Base-by-base conservation (phyloP, 108 stramenopile species). In the Parietichytrium sp. region DNA sequence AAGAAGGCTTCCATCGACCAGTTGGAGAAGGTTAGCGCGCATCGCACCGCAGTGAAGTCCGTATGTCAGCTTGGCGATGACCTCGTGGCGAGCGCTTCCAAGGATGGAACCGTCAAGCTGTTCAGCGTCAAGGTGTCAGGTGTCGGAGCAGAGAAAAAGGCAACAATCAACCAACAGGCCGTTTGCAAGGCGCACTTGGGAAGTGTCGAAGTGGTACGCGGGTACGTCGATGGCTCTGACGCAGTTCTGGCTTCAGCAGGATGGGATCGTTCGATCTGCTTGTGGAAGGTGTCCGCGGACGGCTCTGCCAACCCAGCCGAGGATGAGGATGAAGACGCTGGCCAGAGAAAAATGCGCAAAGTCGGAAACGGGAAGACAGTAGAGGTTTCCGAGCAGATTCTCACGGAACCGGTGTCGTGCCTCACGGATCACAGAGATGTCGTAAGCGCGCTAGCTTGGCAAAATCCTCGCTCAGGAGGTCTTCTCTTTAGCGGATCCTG, bases 281-380 rank as follows among this genome's bases (percentile, higher is more conserved):
- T 72, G 29, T 72, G 61, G 61, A 72, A 72, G 42, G 61, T 72
- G 36, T 33, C 61, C 6, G 15, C 45, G 16, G 20, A 72, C 61
- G 61, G 45, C 6, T 33, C 36, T 72, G 61, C 1, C 25, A 20
- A 15, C 2, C 15, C 20, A 15, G 54, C 54, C 26, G 25, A 20
- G 38, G 25, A 27, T 8, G 61, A 27, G 20, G 61, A 72, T 33
- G 61, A 38, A 13, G 61, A 72, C 29, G 42, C 15, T 42, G 42
- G 6, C 38, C 38, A 45, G 38, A 33, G 61, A 13, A 72, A 72
- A 3, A 72, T 45, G 33, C 61, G 61, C 38, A 72, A 72, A 20
- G 61, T 36, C 29, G 45, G 23, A n/a, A 23, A 42, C 61, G 61
- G 20, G 10, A 72, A 72, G 61, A 42, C 61, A 10, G 42, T 42